Evolutionary conservation across 768 basidiomycete genomes (phyloP), one percentile per base, ranked within the genome.

Genomic region (Tremella yokohamensis): DNA sequence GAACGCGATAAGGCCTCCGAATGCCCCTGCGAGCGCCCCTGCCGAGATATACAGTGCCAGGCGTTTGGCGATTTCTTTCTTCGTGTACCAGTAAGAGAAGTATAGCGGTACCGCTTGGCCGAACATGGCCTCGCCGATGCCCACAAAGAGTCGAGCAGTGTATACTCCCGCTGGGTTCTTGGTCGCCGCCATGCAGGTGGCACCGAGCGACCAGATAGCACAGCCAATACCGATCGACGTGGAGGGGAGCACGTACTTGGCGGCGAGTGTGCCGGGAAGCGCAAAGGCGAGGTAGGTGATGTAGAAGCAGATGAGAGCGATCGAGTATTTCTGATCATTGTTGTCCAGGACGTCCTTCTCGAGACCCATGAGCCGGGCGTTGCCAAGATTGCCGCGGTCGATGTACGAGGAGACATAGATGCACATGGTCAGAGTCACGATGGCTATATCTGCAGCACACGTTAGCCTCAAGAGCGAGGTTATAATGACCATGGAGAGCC

Each of bases 151-250:
- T 8, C 76, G 49, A 50, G 66, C 67, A 15, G 70, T 67, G 56
- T 65, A 57, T 20, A 73, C 61, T 8, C 62, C 64, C 0, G 65
- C 63, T 1, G 59, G 65, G 24, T 63, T 65, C 15, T 42, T 37
- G 0, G 59, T 47, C 1, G 52, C 69, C 1, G 68, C 74, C 87
- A 87, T 25, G 87, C 88, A 9, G 88, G 86, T 2, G 88, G 83
- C 2, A 87, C 87, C 8, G 87, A 88, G 69, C 88, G 89, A 13
- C 86, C 87, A 59, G 88, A 89, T 87, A 86, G 89, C 66, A 87
- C 83, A 3, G 85, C 88, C 59, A 8, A 40, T 37, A 2, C 63
- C 63, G 22, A 64, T 45, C 25, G 60, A 49, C 25, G 34, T 20
- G 49, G 47, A 42, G 25, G 60, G 63, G 9, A 55, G 55, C 37